Conservation (phyloP, 805 yeast genomes). For the Spathaspora boniae region DNA sequence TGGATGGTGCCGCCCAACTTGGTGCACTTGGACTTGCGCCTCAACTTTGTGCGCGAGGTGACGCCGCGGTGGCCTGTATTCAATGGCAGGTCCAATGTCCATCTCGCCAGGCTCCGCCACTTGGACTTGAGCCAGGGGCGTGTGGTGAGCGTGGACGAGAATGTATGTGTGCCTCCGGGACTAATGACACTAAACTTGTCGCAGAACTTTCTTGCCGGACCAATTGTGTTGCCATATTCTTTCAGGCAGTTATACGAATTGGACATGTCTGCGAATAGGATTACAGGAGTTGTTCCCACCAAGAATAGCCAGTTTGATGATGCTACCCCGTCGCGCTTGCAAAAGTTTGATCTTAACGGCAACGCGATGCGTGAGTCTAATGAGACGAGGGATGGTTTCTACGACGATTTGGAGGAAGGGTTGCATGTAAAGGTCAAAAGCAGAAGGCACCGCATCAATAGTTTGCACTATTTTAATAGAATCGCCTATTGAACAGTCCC, state of each 20-base stretch:
- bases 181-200: slow-evolving; percentile 12
- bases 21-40: slow-evolving; percentile 9
- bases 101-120: slow-evolving; percentile 8
- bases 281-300: too few relatives aligned
- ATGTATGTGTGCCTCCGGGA: slow-evolving; percentile 13
- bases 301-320: slow-evolving; percentile 12
- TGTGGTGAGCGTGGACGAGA: slow-evolving; percentile 11
- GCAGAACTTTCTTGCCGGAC: slow-evolving; percentile 7
- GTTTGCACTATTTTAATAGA: slow-evolving; percentile 21
- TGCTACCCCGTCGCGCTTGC: slow-evolving; percentile 10
- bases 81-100: slow-evolving; percentile 1
- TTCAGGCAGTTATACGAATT: slow-evolving; percentile 9
- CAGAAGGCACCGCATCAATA: slow-evolving; percentile 24
- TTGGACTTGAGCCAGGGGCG: slow-evolving; percentile 15
- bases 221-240: slow-evolving; percentile 8
- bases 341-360: slow-evolving; percentile 16
- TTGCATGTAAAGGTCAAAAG: slow-evolving; percentile 18
- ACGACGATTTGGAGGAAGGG: slow-evolving; percentile 17
- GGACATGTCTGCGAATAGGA: slow-evolving; percentile 17
- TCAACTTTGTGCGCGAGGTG: slow-evolving; percentile 7
- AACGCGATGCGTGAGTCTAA: slow-evolving; percentile 15
- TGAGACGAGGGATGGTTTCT: slow-evolving; percentile 16
- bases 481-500: neutral
- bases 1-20: slow-evolving; percentile 19
- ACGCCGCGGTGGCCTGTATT: slow-evolving; percentile 4